These are phyloP conservation scores for Platanthera zijinensis DNA, from an alignment of 106 monocot species.

Conservation along the genomic window DNA sequence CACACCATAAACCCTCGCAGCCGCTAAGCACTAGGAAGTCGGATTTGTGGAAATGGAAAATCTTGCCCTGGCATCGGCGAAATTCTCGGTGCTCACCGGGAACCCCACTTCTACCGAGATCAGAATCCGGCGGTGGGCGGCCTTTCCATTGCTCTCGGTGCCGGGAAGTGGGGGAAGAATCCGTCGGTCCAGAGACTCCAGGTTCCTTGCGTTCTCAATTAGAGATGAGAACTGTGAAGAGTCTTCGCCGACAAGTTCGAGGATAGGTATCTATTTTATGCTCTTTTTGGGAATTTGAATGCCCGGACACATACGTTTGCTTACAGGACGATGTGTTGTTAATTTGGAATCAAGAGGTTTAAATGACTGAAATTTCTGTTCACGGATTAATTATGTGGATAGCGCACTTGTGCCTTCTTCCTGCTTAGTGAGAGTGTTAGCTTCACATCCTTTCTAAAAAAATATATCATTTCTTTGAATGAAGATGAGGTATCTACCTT, in stretches of 20 bases:
- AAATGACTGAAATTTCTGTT: too few relatives aligned
- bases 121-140: slow-evolving; percentile 6
- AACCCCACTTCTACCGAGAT: neutral
- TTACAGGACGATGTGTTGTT: neutral
- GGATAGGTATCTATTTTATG: slow-evolving; percentile 2
- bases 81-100: neutral
- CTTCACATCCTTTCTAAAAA: too few relatives aligned
- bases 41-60: slow-evolving; percentile 9
- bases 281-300: neutral
- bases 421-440: too few relatives aligned
- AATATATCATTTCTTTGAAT: too few relatives aligned
- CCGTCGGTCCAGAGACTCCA: neutral
- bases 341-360: too few relatives aligned
- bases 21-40: neutral
- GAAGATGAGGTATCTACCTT: too few relatives aligned
- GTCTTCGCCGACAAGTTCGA: slow-evolving; percentile 5
- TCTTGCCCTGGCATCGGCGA: slow-evolving; percentile 2
- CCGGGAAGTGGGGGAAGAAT: neutral
- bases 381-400: too few relatives aligned
- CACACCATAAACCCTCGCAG: neutral
- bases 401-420: too few relatives aligned
- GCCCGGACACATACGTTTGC: neutral
- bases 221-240: neutral
- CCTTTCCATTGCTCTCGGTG: neutral
- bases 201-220: neutral